These are phyloP conservation scores for Penicillium robsamsonii DNA, from an alignment of 495 filamentous ascomycete species.

Conservation along the genomic window DNA sequence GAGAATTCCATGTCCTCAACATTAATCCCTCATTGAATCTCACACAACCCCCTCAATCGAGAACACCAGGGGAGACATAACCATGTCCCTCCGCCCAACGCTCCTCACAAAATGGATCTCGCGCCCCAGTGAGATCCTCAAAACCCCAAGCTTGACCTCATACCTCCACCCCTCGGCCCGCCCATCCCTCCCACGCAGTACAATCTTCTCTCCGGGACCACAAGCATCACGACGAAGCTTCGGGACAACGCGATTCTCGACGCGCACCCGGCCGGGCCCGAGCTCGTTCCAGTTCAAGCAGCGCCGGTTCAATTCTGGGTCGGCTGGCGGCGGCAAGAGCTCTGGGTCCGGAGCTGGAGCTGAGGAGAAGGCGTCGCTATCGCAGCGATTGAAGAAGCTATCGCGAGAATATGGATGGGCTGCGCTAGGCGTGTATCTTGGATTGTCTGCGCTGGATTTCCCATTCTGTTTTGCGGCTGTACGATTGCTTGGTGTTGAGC, in stretches of 20 bases:
- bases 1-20: neutral
- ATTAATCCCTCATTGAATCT: neutral
- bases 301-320: constrained; percentile 31
- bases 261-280: constrained; percentile 8
- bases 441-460: constrained; percentile 82
- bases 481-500: constrained; percentile 75
- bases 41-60: neutral
- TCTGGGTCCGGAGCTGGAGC: neutral
- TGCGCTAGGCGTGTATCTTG: constrained; percentile 86
- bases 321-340: constrained; percentile 7
- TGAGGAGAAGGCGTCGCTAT: constrained; percentile 53
- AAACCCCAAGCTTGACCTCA: constrained; percentile 4
- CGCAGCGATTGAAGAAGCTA: constrained; percentile 73
- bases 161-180: constrained; percentile 3
- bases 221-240: constrained; percentile 11
- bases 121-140: constrained; percentile 18
- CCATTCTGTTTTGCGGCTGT: constrained; percentile 93
- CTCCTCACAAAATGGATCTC: constrained; percentile 29
- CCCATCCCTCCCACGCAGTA: constrained; percentile 1
- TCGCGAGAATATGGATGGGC: constrained; percentile 93
- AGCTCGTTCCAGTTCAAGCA: constrained; percentile 13
- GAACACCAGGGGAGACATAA: neutral
- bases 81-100: constrained; percentile 23
- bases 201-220: constrained; percentile 1
- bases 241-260: neutral